Evolutionary conservation across 2,329 filamentous ascomycete species (phyloP).

Genomic region (Karstenula rhodostoma): DNA sequence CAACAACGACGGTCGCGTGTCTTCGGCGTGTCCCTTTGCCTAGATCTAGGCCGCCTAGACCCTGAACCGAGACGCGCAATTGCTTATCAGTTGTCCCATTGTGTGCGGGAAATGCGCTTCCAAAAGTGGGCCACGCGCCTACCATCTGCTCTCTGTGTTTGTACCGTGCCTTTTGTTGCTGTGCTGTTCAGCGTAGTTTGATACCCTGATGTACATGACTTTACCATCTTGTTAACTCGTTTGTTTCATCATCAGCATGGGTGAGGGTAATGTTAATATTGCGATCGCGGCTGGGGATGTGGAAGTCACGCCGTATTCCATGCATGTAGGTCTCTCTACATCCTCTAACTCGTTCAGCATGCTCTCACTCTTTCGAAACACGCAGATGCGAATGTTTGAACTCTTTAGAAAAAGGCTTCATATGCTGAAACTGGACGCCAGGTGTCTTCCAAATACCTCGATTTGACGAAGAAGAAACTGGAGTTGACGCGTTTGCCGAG

Average conservation of each 20-base stretch:
- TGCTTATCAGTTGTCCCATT: constrained; percentile 21
- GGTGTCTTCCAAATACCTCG: constrained; percentile 73
- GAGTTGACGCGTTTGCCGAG: constrained; percentile 71
- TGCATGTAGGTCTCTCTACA: constrained; percentile 40
- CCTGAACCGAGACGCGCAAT: constrained; percentile 26
- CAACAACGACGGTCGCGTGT: constrained; percentile 17
- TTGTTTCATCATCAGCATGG: not conserved
- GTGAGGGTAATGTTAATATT: constrained; percentile 12
- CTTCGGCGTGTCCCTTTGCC: constrained; percentile 11
- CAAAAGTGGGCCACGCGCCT: not conserved
- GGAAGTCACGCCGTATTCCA: constrained; percentile 39
- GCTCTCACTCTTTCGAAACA: too few species aligned
- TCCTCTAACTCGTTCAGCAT: too few species aligned
- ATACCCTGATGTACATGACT: not conserved
- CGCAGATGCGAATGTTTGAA: not conserved
- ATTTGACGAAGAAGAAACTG: constrained; percentile 72
- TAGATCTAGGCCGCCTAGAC: constrained; percentile 20
- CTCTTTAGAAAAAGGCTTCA: not conserved
- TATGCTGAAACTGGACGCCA: constrained; percentile 36
- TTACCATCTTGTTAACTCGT: not conserved
- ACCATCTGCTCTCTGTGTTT: not conserved
- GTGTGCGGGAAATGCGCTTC: constrained; percentile 14
- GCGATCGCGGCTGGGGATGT: constrained; percentile 11
- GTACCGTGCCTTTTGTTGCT: not conserved
- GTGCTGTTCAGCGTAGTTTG: not conserved